Evolutionary conservation across 2,329 filamentous ascomycete genomes (phyloP).

Genomic region (Paecilomyces sp.): DNA sequence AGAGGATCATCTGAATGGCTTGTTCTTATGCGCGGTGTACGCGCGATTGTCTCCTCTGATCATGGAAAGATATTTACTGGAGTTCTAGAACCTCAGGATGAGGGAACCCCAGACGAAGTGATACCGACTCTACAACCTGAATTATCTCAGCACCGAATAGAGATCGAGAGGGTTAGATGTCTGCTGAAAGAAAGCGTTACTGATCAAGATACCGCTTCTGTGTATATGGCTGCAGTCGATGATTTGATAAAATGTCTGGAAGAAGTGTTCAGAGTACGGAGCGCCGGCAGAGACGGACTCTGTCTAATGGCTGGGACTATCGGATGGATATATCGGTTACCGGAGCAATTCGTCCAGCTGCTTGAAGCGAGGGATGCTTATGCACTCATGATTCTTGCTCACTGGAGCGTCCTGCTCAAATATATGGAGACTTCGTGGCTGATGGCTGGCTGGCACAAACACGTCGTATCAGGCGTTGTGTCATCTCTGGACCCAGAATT

Average conservation of each 20-base stretch:
- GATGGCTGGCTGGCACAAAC: slow-evolving; percentile 24
- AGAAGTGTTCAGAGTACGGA: neutral
- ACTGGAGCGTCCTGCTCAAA: slow-evolving; percentile 24
- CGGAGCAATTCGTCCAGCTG: neutral
- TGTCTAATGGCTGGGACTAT: neutral
- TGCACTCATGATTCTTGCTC: slow-evolving; percentile 19
- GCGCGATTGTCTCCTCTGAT: slow-evolving; percentile 11
- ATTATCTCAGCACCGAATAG: neutral
- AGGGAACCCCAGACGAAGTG: slow-evolving; percentile 1
- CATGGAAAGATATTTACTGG: slow-evolving; percentile 18
- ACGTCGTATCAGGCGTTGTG: slow-evolving; percentile 23
- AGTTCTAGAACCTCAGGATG: slow-evolving; percentile 8
- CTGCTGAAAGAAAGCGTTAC: neutral
- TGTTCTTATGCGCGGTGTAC: slow-evolving; percentile 24
- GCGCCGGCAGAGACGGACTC: neutral
- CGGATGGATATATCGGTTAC: neutral
- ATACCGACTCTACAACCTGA: slow-evolving; percentile 6
- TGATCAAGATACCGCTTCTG: neutral
- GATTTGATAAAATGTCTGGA: neutral
- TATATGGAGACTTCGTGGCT: slow-evolving; percentile 26
- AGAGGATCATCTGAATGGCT: slow-evolving; percentile 23
- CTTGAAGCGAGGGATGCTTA: slow-evolving; percentile 20
- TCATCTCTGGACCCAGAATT: slow-evolving; percentile 11
- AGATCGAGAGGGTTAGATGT: neutral
- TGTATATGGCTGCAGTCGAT: neutral